These are phyloP conservation scores for Lasiodiplodia theobromae DNA, from an alignment of 2,329 filamentous ascomycete species.

Conservation along the genomic window DNA sequence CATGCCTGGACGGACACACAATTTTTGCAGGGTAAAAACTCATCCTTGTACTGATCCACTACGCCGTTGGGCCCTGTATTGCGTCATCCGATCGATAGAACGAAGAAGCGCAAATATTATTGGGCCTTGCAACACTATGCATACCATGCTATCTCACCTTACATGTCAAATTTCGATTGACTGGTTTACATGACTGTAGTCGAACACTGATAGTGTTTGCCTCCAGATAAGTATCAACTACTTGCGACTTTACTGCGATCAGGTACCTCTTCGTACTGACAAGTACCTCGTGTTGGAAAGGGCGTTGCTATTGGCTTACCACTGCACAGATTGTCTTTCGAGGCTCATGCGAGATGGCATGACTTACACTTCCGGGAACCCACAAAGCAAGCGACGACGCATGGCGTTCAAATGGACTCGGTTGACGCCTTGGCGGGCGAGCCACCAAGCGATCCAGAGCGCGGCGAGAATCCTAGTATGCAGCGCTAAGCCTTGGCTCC, in stretches of 20 bases:
- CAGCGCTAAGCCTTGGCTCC: background rate
- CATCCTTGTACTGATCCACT: background rate
- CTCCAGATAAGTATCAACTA: background rate
- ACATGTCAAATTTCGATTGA: background rate
- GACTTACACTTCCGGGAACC: background rate
- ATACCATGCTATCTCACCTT: background rate
- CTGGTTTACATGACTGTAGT: background rate
- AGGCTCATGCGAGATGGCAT: background rate
- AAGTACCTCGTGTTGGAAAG: background rate
- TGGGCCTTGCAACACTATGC: background rate
- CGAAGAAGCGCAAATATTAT: background rate
- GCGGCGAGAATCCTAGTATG: background rate
- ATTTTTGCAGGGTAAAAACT: background rate
- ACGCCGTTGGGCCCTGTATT: background rate
- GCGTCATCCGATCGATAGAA: background rate
- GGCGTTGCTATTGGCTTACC: background rate
- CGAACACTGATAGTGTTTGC: background rate
- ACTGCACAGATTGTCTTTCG: background rate
- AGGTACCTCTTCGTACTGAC: background rate
- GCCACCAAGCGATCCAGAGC: conserved; percentile 5
- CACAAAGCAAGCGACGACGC: background rate
- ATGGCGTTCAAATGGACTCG: background rate
- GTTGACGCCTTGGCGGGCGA: conserved; percentile 23
- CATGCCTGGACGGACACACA: too few species aligned
- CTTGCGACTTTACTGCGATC: background rate